phyloP scores from a whole-genome alignment of 2,329 filamentous ascomycete species.

The Penicillium glabrum region DNA sequence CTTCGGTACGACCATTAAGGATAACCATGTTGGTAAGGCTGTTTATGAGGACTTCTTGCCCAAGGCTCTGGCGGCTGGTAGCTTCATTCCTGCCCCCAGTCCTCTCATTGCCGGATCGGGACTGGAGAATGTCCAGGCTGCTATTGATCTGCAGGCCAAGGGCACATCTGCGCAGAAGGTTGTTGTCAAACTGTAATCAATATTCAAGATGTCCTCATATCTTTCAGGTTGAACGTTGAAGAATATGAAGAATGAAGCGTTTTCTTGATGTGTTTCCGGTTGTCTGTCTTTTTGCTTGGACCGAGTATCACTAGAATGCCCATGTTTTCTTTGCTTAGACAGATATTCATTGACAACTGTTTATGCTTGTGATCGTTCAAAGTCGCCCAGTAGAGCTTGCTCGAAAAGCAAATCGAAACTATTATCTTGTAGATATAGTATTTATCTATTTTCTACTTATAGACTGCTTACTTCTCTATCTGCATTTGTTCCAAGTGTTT shows the following conservation, averaged over 20 bases:
- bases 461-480: background rate
- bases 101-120: conserved; percentile 27
- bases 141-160: background rate
- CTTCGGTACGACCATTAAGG: conserved; percentile 1
- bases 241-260: background rate
- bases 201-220: background rate
- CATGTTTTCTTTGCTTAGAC: too few relatives aligned
- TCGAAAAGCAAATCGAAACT: too few relatives aligned
- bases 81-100: conserved; percentile 32
- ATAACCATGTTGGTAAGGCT: conserved; percentile 26
- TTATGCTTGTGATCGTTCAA: too few relatives aligned
- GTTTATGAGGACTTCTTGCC: conserved; percentile 35
- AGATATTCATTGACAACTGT: too few relatives aligned
- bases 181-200: conserved; percentile 1
- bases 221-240: background rate
- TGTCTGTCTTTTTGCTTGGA: too few relatives aligned
- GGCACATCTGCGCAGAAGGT: background rate
- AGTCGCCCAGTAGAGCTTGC: too few relatives aligned
- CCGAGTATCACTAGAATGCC: too few relatives aligned
- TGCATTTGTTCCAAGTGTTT: background rate
- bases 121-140: background rate
- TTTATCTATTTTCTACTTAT: background rate
- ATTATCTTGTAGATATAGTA: background rate
- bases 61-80: conserved; percentile 28
- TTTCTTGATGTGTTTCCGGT: background rate